These are phyloP conservation scores for Musa schizocarpa DNA, from an alignment of 176 grass and related monocot species.

Conservation along the genomic window DNA sequence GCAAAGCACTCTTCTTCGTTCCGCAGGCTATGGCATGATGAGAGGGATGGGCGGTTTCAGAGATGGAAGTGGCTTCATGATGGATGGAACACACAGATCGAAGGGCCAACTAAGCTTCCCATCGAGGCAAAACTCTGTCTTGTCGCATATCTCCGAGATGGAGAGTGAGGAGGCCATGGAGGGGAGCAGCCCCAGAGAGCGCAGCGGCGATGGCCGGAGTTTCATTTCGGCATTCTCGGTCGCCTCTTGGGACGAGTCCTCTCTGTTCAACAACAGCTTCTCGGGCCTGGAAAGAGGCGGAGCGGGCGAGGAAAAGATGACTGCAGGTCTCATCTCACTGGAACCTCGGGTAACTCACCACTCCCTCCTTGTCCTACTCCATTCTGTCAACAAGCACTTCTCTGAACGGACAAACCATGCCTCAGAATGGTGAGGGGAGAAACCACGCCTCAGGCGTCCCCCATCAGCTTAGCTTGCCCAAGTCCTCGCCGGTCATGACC, in stretches of 20 bases:
- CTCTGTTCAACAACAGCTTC: slow-evolving; percentile 56
- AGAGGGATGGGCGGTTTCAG: slow-evolving; percentile 50
- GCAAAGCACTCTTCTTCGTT: neutral
- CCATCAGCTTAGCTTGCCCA: slow-evolving; percentile 80
- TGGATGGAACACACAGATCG: slow-evolving; percentile 23
- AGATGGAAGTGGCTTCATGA: slow-evolving; percentile 30
- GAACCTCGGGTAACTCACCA: slow-evolving; percentile 23
- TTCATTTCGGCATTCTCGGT: slow-evolving; percentile 58
- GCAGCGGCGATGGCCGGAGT: slow-evolving; percentile 23
- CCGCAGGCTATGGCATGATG: slow-evolving; percentile 69
- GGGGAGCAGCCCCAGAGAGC: slow-evolving; percentile 52
- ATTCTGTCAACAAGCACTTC: neutral
- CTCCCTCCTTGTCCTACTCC: neutral
- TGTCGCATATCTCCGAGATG: slow-evolving; percentile 99
- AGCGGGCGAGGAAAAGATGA: slow-evolving; percentile 22
- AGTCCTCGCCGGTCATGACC: slow-evolving; percentile 68
- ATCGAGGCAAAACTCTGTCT: slow-evolving; percentile 79
- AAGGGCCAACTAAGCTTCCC: slow-evolving; percentile 90
- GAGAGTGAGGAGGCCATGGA: slow-evolving; percentile 62
- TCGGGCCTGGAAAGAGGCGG: slow-evolving; percentile 51
- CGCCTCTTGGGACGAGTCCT: slow-evolving; percentile 70
- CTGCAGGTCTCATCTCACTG: slow-evolving; percentile 12
- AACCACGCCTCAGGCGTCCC: slow-evolving; percentile 17
- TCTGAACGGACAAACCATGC: slow-evolving; percentile 12
- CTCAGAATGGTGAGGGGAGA: slow-evolving; percentile 32